These are phyloP conservation scores for Forsythia viridissima DNA, from an alignment of 257 asterid species.

Conservation along the genomic window DNA sequence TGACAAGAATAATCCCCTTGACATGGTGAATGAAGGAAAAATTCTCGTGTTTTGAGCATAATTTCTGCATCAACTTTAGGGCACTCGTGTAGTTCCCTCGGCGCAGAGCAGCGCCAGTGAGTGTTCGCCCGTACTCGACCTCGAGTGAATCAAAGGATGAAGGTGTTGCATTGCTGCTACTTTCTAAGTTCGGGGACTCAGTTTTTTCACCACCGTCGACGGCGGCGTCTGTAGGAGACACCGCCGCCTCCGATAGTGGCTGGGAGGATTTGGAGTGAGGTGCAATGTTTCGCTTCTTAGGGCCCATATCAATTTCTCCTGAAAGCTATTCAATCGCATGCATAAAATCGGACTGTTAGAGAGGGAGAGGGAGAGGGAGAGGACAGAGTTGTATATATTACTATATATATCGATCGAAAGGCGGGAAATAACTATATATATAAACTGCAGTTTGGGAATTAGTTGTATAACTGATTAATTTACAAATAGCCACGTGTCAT, in stretches of 20 bases:
- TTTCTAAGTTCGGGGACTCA: background rate
- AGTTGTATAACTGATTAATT: too few species aligned
- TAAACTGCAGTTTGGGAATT: too few species aligned
- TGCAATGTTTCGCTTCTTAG: background rate
- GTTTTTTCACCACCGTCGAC: background rate
- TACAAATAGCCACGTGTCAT: too few species aligned
- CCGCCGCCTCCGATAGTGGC: background rate
- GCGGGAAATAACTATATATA: too few species aligned
- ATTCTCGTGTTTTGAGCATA: conserved; percentile 54
- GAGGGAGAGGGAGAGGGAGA: too few species aligned
- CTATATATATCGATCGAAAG: too few species aligned
- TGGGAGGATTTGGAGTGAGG: background rate
- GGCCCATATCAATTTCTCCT: background rate
- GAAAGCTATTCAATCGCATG: background rate
- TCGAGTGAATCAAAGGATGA: conserved; percentile 29
- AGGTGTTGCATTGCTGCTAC: background rate
- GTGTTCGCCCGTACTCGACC: conserved; percentile 65
- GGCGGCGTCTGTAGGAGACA: background rate
- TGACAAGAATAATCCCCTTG: conserved; percentile 63
- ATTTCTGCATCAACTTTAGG: conserved; percentile 69
- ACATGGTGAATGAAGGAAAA: conserved; percentile 66
- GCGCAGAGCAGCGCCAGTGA: conserved; percentile 58
- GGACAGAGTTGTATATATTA: too few species aligned
- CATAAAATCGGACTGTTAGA: background rate
- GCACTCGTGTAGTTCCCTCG: conserved; percentile 71